These are phyloP conservation scores for Claviceps spartinae DNA, from an alignment of 2,329 filamentous ascomycete species.

Conservation along the genomic window DNA sequence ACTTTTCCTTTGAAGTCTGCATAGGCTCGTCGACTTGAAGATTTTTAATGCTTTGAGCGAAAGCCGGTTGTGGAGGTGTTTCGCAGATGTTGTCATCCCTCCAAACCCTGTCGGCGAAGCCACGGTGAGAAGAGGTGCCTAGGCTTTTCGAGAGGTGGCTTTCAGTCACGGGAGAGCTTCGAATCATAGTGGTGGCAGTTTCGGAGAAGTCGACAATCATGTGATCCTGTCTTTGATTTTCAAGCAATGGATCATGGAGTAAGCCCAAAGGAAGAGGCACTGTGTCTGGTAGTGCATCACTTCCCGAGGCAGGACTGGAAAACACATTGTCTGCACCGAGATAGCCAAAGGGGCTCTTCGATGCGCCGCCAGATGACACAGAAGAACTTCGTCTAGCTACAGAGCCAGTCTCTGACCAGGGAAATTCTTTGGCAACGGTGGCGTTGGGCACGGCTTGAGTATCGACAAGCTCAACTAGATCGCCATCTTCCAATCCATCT, in stretches of 20 bases:
- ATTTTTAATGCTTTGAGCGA: neutral
- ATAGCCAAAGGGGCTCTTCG: constrained; percentile 13
- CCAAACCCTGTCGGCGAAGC: neutral
- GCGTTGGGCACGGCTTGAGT: neutral
- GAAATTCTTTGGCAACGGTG: constrained; percentile 6
- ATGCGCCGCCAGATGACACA: constrained; percentile 6
- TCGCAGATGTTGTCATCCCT: neutral
- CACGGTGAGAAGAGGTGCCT: constrained; percentile 2
- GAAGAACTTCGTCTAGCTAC: constrained; percentile 19
- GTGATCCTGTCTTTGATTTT: neutral
- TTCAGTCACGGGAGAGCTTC: constrained; percentile 17
- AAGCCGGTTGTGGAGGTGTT: neutral
- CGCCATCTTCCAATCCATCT: constrained; percentile 13
- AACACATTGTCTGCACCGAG: constrained; percentile 12
- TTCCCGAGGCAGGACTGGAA: constrained; percentile 15
- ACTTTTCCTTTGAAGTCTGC: neutral
- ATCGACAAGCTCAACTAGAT: constrained; percentile 10
- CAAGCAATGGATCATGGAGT: neutral
- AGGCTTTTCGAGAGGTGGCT: constrained; percentile 4
- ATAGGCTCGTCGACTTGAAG: neutral
- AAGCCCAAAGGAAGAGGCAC: constrained; percentile 12
- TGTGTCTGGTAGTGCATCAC: constrained; percentile 18
- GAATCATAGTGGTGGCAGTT: constrained; percentile 19
- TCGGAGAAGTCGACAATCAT: constrained; percentile 20
- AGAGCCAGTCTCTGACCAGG: constrained; percentile 18